phyloP scores from a whole-genome alignment of 768 basidiomycete genomes.

The Cystobasidium onofrii region DNA sequence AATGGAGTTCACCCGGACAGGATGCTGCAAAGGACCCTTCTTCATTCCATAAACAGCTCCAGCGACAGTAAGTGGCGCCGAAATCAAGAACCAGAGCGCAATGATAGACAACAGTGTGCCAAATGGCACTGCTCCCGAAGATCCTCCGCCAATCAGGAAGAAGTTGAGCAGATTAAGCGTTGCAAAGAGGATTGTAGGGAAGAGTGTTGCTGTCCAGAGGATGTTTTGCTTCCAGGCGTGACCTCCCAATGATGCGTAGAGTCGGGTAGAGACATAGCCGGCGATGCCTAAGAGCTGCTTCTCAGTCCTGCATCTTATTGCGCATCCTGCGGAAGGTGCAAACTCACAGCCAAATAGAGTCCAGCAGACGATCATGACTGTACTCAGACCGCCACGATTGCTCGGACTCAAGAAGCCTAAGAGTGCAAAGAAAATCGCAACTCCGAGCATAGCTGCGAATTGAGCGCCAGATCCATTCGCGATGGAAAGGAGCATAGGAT shows the following conservation, averaged over 20 bases:
- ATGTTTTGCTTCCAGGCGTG: conserved; percentile 68
- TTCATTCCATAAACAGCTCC: conserved; percentile 79
- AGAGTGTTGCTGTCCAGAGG: conserved; percentile 67
- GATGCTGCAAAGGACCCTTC: conserved; percentile 74
- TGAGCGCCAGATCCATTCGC: conserved; percentile 87
- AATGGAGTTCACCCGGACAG: conserved; percentile 81
- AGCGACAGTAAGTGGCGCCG: conserved; percentile 74
- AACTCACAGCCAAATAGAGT: conserved; percentile 65
- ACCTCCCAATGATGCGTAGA: conserved; percentile 73
- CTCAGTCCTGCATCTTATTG: not conserved
- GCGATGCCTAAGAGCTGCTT: conserved; percentile 60
- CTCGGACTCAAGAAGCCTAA: conserved; percentile 91
- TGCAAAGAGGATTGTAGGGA: conserved; percentile 75
- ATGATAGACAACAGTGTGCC: conserved; percentile 48
- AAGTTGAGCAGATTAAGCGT: conserved; percentile 84
- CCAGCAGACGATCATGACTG: conserved; percentile 90
- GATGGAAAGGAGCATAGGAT: conserved; percentile 69
- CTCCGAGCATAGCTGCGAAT: conserved; percentile 70
- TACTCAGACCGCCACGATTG: conserved; percentile 86
- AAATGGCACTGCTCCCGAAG: conserved; percentile 93
- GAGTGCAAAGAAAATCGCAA: conserved; percentile 84
- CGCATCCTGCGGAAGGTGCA: too few species aligned
- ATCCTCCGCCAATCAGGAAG: conserved; percentile 71
- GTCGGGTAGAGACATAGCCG: conserved; percentile 76
- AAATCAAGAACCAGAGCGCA: conserved; percentile 70